Evolutionary conservation across 2,329 filamentous ascomycete species (phyloP), one percentile per base, ranked within the genome.

Genomic region (Fusarium humuli): DNA sequence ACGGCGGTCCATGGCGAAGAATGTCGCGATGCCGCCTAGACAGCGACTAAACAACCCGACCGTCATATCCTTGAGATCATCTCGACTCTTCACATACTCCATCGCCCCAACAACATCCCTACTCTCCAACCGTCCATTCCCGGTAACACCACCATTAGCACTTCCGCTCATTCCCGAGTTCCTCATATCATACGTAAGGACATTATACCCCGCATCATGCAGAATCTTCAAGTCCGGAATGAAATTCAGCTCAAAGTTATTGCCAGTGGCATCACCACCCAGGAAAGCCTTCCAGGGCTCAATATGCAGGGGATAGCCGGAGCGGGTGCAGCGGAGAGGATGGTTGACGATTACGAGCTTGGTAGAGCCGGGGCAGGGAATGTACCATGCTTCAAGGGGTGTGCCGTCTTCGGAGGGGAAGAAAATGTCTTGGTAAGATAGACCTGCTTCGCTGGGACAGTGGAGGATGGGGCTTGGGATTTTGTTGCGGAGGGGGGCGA

Each of bases 231-330:
- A 30, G 13, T 59, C 56, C 1, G 56, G 56, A 7, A 59, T 55
- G 1, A 59, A 59, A 4, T 59, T 55, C 6, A 59, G 7, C 12
- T 59, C 56, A 42, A 54, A 54, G 29, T 59, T 49, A 22, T 59
- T 59, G 1, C 56, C 56, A 16, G 48, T 54, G 6, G 48, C 48
- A 9, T 49, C 54, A 18, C 56, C 56, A 14, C 56, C 56, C 0
- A 59, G 56, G 10, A 59, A 59, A 0, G 56, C 40, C 12, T 59
- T 59, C 56, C 56, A 59, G 1, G 56, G 56, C 23, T 59, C 56
- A 1, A 59, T 7, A 7, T 59, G 56, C 9, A n/a, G 16, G 7
- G 56, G 56, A 16, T 37, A 59, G 6, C 56, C 56, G 8, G 56
- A 27, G 9, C 48, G n/a, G 1, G 22, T 59, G 23, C 56, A 59